A percentile compares a stretch with the other conserved stretches of the same genome.
phyloP scores from a whole-genome alignment of 805 yeast species.

The Candida argentea region DNA sequence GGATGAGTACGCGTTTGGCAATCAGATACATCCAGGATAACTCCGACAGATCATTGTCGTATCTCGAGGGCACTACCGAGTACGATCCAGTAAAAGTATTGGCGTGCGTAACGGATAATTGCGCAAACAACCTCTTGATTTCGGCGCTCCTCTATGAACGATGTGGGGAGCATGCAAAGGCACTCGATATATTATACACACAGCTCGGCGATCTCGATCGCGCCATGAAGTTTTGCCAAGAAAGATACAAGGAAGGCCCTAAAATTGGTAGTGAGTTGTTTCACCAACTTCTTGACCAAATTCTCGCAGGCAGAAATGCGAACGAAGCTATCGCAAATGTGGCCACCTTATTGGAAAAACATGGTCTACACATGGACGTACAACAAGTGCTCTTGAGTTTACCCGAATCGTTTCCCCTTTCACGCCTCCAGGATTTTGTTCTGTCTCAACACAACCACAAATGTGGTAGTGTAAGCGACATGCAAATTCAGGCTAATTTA shows the following conservation, averaged over 20 bases:
- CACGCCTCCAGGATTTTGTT: too few species aligned
- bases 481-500: too few species aligned
- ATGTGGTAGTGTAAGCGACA: too few species aligned
- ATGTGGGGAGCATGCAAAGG: conserved; percentile 50
- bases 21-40: conserved; percentile 20
- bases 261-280: conserved; percentile 34
- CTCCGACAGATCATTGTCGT: conserved; percentile 21
- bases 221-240: conserved; percentile 55
- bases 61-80: conserved; percentile 20
- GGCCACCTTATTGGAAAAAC: conserved; percentile 28
- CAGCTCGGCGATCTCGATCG: conserved; percentile 44
- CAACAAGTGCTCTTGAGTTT: conserved; percentile 36
- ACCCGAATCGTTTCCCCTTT: conserved; percentile 42
- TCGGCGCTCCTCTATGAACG: conserved; percentile 49
- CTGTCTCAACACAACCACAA: too few species aligned
- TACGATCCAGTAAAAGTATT: conserved; percentile 30
- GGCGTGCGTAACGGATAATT: conserved; percentile 22
- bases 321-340: conserved; percentile 27
- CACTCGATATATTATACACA: conserved; percentile 50
- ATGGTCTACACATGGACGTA: conserved; percentile 40
- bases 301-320: conserved; percentile 23
- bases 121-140: conserved; percentile 29
- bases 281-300: conserved; percentile 40
- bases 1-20: conserved; percentile 26
- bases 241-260: conserved; percentile 30